Percentiles rank a stretch among this genome's conserved stretches.
Evolutionary conservation across 2,329 filamentous ascomycete species (phyloP).

Genomic region (Colletotrichum sublineola): DNA sequence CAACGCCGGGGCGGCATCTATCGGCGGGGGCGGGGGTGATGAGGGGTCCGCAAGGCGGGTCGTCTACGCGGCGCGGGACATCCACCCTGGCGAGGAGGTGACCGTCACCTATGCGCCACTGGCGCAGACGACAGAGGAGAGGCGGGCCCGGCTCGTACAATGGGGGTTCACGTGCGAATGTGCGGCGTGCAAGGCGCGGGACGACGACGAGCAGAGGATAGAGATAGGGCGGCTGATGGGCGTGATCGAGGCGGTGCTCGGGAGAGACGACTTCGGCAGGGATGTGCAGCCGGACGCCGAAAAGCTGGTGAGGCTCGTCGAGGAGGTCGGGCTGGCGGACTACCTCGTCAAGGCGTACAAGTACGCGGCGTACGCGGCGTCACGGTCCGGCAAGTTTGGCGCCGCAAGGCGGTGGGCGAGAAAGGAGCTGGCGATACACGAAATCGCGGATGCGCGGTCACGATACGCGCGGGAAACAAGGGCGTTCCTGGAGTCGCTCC

Average conservation of each 20-base stretch:
- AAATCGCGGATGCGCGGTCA: constrained; percentile 42
- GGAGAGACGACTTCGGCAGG: constrained; percentile 34
- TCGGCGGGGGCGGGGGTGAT: constrained; percentile 43
- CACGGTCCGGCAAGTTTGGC: constrained; percentile 33
- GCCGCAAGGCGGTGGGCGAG: constrained; percentile 45
- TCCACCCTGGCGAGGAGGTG: constrained; percentile 51
- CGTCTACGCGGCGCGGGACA: constrained; percentile 50
- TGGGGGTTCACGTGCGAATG: constrained; percentile 48
- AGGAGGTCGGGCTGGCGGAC: constrained; percentile 46
- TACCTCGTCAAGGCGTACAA: constrained; percentile 46
- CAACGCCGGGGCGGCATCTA: constrained; percentile 48
- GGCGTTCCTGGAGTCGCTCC: constrained; percentile 35
- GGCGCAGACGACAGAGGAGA: constrained; percentile 47
- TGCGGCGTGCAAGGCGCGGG: constrained; percentile 50
- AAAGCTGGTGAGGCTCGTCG: constrained; percentile 44
- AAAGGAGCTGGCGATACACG: constrained; percentile 43
- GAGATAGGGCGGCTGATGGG: constrained; percentile 50
- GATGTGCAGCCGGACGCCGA: constrained; percentile 41
- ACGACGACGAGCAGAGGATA: constrained; percentile 48
- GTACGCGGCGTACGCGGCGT: constrained; percentile 45
- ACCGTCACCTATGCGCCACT: constrained; percentile 53
- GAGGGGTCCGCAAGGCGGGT: constrained; percentile 48
- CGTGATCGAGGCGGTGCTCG: constrained; percentile 50
- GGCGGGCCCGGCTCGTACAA: constrained; percentile 51
- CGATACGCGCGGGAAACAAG: constrained; percentile 22